Evolutionary conservation across 2,329 filamentous ascomycete species (phyloP), one percentile per base, ranked within the genome.

Genomic region (Beauveria sp.): DNA sequence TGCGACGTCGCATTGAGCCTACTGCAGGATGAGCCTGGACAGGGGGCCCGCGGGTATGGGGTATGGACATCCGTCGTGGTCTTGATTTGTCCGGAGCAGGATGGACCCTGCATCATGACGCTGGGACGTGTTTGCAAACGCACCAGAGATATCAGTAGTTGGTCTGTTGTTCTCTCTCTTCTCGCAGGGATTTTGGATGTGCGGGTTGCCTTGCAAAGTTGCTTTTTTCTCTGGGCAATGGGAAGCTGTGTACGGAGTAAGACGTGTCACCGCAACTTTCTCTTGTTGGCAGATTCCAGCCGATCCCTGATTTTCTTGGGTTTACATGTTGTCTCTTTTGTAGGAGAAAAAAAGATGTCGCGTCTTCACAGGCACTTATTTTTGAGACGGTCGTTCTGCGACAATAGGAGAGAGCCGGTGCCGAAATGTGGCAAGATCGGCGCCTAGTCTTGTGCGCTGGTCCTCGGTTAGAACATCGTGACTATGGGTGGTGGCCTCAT

Each of bases 121-220:
- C 30, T 40, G 45, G 38, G 34, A 22, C 10, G 12, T 22, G 38
- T 54, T 22, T 50, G 40, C n/a, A 38, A 34, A 38, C 14, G 34
- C 34, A 14, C 34, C 34, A 38, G 2, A 20, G 47, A 10, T 20
- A 45, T 40, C 22, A 28, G 30, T 28, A 28, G 56, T 20, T 47
- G 28, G 45, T 42, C 28, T 59, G 47, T 59, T 52, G 57, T 59
- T 59, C 52, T 30, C 57, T 59, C 57, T 59, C 47, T 52, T 40
- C 57, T 52, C 57, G 47, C 30, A 16, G 10, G 34, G 42, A 24
- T 38, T 22, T 49, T 28, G 24, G 18, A 12, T 12, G 43, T 47
- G 42, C 54, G 28, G n/a, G 38, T 20, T 43, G 47, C 26, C 38
- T 28, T 12, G 56, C 24, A 45, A 20, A 45, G 47, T 59, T 52